Conservation (phyloP, 768 basidiomycete species). For the Cystobasidium tubakii region DNA sequence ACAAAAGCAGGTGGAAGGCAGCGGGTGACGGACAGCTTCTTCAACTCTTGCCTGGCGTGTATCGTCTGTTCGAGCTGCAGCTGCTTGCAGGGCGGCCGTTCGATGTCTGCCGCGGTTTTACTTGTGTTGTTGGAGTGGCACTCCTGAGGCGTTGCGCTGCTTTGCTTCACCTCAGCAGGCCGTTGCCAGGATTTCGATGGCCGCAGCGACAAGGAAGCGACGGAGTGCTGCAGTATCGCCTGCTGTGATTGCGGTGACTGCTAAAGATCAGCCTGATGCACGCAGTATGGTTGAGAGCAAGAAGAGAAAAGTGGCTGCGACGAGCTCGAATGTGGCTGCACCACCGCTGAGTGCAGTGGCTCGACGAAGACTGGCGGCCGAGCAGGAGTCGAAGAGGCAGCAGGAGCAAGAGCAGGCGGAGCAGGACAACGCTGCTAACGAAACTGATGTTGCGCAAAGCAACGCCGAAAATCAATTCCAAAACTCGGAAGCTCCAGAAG, state of each 20-base stretch:
- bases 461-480: not conserved
- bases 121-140: too few species aligned
- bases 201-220: not conserved
- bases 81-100: too few species aligned
- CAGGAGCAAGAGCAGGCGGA: not conserved
- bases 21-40: too few species aligned
- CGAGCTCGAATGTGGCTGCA: not conserved
- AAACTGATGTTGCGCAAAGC: not conserved
- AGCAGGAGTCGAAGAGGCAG: not conserved
- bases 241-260: not conserved
- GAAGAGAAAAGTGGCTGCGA: not conserved
- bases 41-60: too few species aligned
- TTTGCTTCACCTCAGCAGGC: not conserved
- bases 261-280: not conserved
- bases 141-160: too few species aligned
- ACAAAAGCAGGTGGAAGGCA: too few species aligned
- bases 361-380: not conserved
- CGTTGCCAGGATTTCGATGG: not conserved
- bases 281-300: not conserved
- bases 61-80: too few species aligned
- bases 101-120: too few species aligned
- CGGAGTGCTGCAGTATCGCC: not conserved
- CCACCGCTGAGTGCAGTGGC: constrained; percentile 11
- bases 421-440: not conserved
- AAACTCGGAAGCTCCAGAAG: constrained; percentile 6